A percentile compares a stretch with the other conserved stretches of the same genome.
phyloP scores from a whole-genome alignment of 768 basidiomycete species.

The Hebeloma cylindrosporum region DNA sequence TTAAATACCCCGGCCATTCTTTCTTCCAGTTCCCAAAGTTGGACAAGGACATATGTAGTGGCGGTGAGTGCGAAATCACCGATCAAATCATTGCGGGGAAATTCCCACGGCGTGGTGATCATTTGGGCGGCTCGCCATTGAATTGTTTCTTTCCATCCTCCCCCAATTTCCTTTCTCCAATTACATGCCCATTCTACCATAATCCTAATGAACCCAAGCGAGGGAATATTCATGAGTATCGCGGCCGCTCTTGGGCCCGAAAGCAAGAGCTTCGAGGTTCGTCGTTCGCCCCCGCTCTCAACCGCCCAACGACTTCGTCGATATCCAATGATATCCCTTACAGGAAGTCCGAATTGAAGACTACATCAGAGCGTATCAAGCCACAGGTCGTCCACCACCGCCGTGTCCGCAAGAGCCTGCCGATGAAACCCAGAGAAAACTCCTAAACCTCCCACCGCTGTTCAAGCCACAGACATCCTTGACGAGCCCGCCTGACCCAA shows the following conservation, averaged over 20 bases:
- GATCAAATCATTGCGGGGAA: too few relatives aligned
- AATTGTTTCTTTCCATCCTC: too few relatives aligned
- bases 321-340: constrained; percentile 2
- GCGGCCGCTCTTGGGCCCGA: constrained; percentile 20
- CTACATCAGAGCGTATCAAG: constrained; percentile 49
- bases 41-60: too few relatives aligned
- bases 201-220: constrained; percentile 12
- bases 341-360: constrained; percentile 59
- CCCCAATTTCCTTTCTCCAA: too few relatives aligned
- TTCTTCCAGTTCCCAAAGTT: too few relatives aligned
- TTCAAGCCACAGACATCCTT: constrained; percentile 42
- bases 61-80: too few relatives aligned
- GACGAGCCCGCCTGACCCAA: not conserved
- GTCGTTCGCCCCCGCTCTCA: constrained; percentile 1
- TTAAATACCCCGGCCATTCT: too few relatives aligned
- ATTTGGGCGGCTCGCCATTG: too few relatives aligned
- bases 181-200: too few relatives aligned
- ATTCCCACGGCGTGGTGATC: too few relatives aligned
- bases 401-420: constrained; percentile 46
- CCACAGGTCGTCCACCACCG: constrained; percentile 46
- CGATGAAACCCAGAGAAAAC: constrained; percentile 41
- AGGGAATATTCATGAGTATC: constrained; percentile 28
- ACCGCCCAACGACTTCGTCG: constrained; percentile 4
- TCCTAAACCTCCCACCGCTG: constrained; percentile 47
- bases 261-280: constrained; percentile 32